Evolutionary conservation across 2,329 filamentous ascomycete genomes (phyloP), one percentile per base, ranked within the genome.

Genomic region (Ilyonectria robusta): DNA sequence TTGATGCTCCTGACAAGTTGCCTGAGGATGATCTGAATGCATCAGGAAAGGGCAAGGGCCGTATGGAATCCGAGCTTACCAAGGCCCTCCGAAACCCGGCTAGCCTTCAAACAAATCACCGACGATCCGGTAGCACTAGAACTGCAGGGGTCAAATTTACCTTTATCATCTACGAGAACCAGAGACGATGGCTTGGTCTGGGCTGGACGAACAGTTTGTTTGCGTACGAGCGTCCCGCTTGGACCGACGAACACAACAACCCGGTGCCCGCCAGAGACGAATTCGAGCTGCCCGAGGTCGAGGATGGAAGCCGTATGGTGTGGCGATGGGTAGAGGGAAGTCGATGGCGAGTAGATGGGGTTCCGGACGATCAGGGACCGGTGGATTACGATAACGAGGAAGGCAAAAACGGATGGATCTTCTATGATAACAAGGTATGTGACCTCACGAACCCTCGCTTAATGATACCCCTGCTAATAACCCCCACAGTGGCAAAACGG

Each of bases 201-300:
- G 96, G 96, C 0, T 99, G 96, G 95, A 98, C 96, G 0, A 92
- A 92, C 2, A 97, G 92, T 44, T 84, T 99, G 68, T 94, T 99
- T 71, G 91, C 94, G 0, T 97, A 98, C 76, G 96, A 99, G 78
- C 88, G 96, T 47, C 88, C 92, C 1, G 87, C 95, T 0, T 99
- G 96, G 95, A 98, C 96, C 0, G 96, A 99, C 79, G 96, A 99
- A 81, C 94, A 98, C 78, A 89, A 97, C 62, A 97, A 97, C 68
- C 78, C 91, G 0, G 92, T 94, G 4, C 91, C 94, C 1, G 82
- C 91, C 1, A 94, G 92, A 71, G 93, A 96, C 48, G 88, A 88
- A 50, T 90, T 90, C 70, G 87, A 89, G 74, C 80, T 91, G 17
- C 88, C 88, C 3, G 87, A 89, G 61, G 88, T 90, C 0, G 88